Evolutionary conservation across 2,329 filamentous ascomycete genomes (phyloP), one percentile per base, ranked within the genome.

Genomic region (Xylariaceae sp.): DNA sequence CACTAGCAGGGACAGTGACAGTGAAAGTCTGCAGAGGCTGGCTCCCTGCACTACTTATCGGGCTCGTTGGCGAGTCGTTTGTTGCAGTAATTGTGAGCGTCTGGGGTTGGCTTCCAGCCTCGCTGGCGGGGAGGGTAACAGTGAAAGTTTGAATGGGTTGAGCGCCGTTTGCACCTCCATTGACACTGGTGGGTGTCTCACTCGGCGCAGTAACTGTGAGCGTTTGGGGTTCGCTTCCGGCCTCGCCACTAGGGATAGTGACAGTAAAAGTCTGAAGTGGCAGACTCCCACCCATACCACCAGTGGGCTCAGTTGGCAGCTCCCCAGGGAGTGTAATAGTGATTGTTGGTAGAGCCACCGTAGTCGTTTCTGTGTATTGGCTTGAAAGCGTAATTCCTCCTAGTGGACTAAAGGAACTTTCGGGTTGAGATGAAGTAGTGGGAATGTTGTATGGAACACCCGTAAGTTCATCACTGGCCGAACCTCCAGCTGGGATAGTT

Each of bases 261-360:
- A 44, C 29, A 26, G 40, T 51, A 30, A 44, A 4, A 2, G 50
- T 52, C 30, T 35, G 11, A 3, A 39, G n/a, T 35, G 35, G 6
- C 37, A 4, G 31, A n/a, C 35, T 56, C 6, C 30, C 55, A 9
- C 50, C 32, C 4, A 11, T 32, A 27, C 50, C 50, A 47, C 45
- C 39, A 32, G 45, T 47, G 29, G 54, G 40, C 12, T 32, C 34
- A 46, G 26, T 50, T 29, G 63, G 51, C 30, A 62, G 60, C 8
- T 31, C 57, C 6, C 56, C 58, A 47, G 64, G 61, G 31, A 60
- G 55, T 46, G 65, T 66, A 53, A 67, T 56, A 8, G 65, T 67
- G 45, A 67, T 54, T 26, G 65, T 67, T 50, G 61, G 55, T 27
- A 62, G 48, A 47, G 61, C 60, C 53, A 26, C 47, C 45, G 11